Percentiles rank a stretch among this genome's conserved stretches.
phyloP scores from a whole-genome alignment of 164 flowering plant genomes.

The Vitis cinerea region DNA sequence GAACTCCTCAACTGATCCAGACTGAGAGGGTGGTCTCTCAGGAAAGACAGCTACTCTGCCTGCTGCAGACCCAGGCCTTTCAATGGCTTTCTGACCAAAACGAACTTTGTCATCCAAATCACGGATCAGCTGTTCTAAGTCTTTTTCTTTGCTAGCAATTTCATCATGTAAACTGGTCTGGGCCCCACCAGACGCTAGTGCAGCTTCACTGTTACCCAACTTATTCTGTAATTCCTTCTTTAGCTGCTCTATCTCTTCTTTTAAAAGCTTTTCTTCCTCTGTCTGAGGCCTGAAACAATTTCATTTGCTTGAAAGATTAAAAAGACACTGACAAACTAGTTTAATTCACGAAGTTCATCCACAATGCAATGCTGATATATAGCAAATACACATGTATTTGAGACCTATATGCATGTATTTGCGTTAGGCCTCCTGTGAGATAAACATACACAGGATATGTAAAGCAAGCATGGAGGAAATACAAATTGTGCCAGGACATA shows the following conservation, averaged over 20 bases:
- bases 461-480: no score
- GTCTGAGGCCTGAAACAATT: conserved; percentile 64
- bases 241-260: conserved; percentile 61
- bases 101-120: conserved; percentile 70
- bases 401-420: no score
- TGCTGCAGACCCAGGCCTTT: conserved; percentile 73
- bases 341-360: not conserved
- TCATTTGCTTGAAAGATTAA: conserved; percentile 4
- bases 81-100: conserved; percentile 52
- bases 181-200: conserved; percentile 29
- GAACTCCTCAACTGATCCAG: conserved; percentile 59
- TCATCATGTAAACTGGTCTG: conserved; percentile 28
- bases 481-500: no score
- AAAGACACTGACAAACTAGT: not conserved
- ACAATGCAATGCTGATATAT: not conserved
- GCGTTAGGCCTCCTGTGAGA: no score
- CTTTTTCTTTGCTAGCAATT: conserved; percentile 46
- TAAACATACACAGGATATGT: no score
- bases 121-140: conserved; percentile 52
- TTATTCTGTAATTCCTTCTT: conserved; percentile 47
- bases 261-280: conserved; percentile 66
- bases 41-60: conserved; percentile 40
- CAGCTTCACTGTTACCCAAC: conserved; percentile 21
- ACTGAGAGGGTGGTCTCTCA: conserved; percentile 68
- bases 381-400: not conserved